Base-by-base conservation (phyloP, 2,329 filamentous ascomycete genomes). In the Venturiaceae sp. region DNA sequence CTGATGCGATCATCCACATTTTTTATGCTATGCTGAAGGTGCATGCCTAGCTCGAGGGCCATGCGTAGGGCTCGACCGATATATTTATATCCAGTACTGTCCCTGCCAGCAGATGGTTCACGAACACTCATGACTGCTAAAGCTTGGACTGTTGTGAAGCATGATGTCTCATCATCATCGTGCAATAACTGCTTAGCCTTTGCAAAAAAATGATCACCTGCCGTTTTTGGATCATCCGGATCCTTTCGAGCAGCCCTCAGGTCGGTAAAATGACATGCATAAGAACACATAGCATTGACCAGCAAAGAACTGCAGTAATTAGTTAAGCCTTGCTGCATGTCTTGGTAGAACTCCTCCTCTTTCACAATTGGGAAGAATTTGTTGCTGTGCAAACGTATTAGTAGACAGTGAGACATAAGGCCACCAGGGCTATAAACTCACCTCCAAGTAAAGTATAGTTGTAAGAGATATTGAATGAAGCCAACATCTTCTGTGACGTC, bases 81-180 rank as follows among this genome's bases (percentile, higher is more conserved):
- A 62, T 87, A 86, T 59, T 83, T 86, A 77, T 86, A 89, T 55
- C 86, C 88, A 63, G 86, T 83, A 33, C 84, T 88, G 65, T 89
- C 85, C 36, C 86, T 78, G 0, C 86, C 86, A 62, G 83, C 85
- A 66, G 86, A 89, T 3, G 84, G 85, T 72, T 91, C 86, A 46
- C 87, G 76, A 62, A 89, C 83, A 6, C 85, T 85, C 86, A 91
- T 88, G 64, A 91, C 81, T 4, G 86, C 86, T 21, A 90, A 73
- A 1, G 87, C 87, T 72, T 91, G 87, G 47, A 88, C 84, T 4
- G 85, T 88, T 2, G 86, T 88, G 32, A 90, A 71, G 5, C 70
- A 80, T 61, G 87, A 81, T 55, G 83, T 81, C 30, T 33, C 34
- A 60, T 87, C 74, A 37, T 72, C 68, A 57, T 80, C 74, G 59